phyloP scores from a whole-genome alignment of 345 rosid species.

The Rhodamnia rubescens region DNA sequence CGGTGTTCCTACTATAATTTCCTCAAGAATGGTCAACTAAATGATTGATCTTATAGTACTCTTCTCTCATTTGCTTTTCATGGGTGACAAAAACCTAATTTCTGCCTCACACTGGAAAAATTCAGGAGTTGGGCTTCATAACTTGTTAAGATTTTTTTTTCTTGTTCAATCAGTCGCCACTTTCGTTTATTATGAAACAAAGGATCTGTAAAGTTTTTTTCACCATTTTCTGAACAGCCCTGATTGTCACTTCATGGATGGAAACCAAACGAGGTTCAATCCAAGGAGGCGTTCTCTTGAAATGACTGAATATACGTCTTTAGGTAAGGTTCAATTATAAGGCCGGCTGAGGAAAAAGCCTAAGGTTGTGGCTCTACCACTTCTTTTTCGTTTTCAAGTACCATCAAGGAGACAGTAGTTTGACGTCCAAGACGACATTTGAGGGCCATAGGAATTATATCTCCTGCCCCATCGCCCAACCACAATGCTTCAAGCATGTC shows the following conservation, averaged over 20 bases:
- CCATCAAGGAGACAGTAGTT: not conserved
- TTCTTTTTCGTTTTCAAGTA: not conserved
- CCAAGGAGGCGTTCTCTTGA: not conserved
- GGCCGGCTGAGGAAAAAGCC: not conserved
- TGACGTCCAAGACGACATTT: not conserved
- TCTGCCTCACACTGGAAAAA: not conserved
- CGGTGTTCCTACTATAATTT: not conserved
- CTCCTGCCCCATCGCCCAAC: not conserved
- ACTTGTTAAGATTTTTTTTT: rapidly evolving
- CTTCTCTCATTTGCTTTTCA: not conserved
- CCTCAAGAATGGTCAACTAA: not conserved
- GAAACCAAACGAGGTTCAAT: not conserved
- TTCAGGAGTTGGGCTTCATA: not conserved
- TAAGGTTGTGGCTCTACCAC: not conserved
- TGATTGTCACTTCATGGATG: not conserved
- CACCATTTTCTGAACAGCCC: not conserved
- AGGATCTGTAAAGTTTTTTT: not conserved
- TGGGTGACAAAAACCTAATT: not conserved
- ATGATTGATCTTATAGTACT: not conserved
- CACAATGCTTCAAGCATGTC: not conserved
- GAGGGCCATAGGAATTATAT: not conserved
- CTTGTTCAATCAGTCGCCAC: not conserved
- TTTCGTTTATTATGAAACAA: not conserved
- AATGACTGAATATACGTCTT: not conserved
- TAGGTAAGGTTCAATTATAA: not conserved